Evolutionary conservation across 441 rosid genomes (phyloP), one percentile per base, ranked within the genome.

Genomic region (Geranium incanum): DNA sequence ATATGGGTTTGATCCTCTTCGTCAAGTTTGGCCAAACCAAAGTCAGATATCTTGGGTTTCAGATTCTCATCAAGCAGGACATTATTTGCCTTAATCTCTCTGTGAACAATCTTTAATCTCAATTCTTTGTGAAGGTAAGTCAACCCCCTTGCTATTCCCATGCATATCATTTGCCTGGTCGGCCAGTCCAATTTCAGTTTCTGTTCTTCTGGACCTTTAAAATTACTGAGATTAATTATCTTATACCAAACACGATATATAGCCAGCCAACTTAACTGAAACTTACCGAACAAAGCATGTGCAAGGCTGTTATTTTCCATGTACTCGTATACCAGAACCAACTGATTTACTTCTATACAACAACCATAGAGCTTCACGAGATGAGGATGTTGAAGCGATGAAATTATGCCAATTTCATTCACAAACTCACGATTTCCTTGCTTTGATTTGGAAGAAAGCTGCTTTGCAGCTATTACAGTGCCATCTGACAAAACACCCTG

Each of bases 351-450:
- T 75, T 86, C 86, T 5, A 76, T 62, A 33, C 89, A 84, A 33
- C 89, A 84, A 73, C 89, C 85, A 21, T 78, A 71, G 60, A 84
- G 82, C 72, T 73, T 86, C 6, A 86, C 87, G 57, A 81, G 82
- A 74, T 79, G 76, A 11, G 84, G 86, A 67, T 83, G 84, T 48
- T 82, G 86, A 65, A 85, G 78, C 71, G 82, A 82, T 66, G 87
- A 76, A 63, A 85, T 82, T 78, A 76, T 80, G 69, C 84, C 81
- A 16, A 82, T 74, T 74, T 86, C 87, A 68, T 72, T 85, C 21
- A 84, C 71, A 65, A 86, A 86, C 71, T 86, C 89, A 13, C 75
- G 82, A 66, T 79, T 84, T 57, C 89, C 89, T 75, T 85, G 89
- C 77, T 70, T 80, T 15, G 89, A 23, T 23, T 23, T 23, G 33